Evolutionary conservation across 768 basidiomycete species (phyloP).

Genomic region (Arthromyces matolae): DNA sequence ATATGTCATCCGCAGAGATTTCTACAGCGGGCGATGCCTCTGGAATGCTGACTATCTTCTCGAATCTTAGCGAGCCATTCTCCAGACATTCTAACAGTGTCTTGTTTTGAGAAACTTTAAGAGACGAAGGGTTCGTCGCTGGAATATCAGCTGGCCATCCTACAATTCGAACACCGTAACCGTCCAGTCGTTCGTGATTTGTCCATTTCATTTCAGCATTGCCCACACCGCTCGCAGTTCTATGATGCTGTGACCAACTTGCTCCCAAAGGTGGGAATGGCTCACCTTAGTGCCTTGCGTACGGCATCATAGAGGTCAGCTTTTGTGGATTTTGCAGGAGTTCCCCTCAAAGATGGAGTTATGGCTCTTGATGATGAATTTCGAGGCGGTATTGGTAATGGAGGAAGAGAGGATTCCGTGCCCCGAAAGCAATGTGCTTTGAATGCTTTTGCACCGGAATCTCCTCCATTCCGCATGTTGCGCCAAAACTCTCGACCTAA

Average conservation of each 20-base stretch:
- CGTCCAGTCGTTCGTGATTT: constrained; percentile 52
- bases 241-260: constrained; percentile 18
- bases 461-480: constrained; percentile 54
- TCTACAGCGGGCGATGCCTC: background rate
- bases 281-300: constrained; percentile 52
- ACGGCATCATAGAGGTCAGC: constrained; percentile 52
- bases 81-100: constrained; percentile 46
- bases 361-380: too few species aligned
- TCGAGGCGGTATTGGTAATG: background rate
- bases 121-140: constrained; percentile 55
- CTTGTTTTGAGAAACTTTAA: constrained; percentile 54
- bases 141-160: constrained; percentile 65
- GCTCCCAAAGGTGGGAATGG: constrained; percentile 2
- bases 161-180: constrained; percentile 55
- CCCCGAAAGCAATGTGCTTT: constrained; percentile 41
- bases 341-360: constrained; percentile 19
- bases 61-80: constrained; percentile 47
- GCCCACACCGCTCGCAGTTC: constrained; percentile 53
- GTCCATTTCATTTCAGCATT: constrained; percentile 78
- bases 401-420: constrained; percentile 12
- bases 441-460: constrained; percentile 54
- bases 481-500: constrained; percentile 67
- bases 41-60: constrained; percentile 22
- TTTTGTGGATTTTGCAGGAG: constrained; percentile 42
- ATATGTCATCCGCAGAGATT: constrained; percentile 7